Base-by-base conservation (phyloP, 768 basidiomycete genomes). In the Naganishia onofrii region DNA sequence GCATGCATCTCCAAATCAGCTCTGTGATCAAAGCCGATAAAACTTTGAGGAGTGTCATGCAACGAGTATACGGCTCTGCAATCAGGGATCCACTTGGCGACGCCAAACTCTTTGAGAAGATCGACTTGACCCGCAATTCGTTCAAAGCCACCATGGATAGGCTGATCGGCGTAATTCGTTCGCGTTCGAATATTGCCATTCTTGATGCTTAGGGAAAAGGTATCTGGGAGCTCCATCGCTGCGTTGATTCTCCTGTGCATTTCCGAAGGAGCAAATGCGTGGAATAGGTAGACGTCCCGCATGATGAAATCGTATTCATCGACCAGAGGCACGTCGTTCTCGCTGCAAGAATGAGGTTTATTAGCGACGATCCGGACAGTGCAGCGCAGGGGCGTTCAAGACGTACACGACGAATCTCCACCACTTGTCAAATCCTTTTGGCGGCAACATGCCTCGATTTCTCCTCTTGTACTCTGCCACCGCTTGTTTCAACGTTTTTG, bases 391-490 rank as follows among this genome's bases (percentile, higher is more conserved):
- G 34, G 12, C 34, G 4, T 5, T 4, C 6, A 36, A 36, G 34
- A 76, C 78, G 67, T 66, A 79, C 78, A 75, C 65, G 19, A 77
- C 74, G 55, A 72, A 77, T 28, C 55, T 65, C 78, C 78, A 79
- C 78, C 78, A 79, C 68, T 75, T 75, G 70, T 79, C 78, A 64
- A 79, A 79, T n/a, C 77, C 78, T 58, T 75, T 76, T 13, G 78
- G 78, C 17, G 78, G 78, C 12, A 54, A 34, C 55, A 67, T 60
- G 3, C 74, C 74, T 23, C 63, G 46, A 63, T 77, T 75, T 34
- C 78, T 69, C 53, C 73, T 70, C 69, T 70, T 71, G 70, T 79
- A 79, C 72, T 79, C 78, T 36, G 55, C 54, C 10, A 78, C 76
- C 0, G 77, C 78, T 23, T 75, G 70, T 21, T 63, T 60, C 32